phyloP scores from a whole-genome alignment of 768 basidiomycete genomes.

The Naganishia randhawae region DNA sequence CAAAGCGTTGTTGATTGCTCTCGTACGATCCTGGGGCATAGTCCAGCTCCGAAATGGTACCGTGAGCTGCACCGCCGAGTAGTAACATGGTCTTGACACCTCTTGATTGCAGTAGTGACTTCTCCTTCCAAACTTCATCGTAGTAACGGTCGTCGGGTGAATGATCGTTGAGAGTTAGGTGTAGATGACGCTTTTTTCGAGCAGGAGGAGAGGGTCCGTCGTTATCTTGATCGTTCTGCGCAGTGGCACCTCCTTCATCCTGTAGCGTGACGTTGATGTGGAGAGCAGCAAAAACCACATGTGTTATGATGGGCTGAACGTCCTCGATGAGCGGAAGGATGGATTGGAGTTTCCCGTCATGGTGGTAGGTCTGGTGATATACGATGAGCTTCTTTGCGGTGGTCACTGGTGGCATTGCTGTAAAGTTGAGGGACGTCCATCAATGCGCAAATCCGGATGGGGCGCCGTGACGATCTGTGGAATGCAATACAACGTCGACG shows the following conservation, averaged over 20 bases:
- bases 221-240: not conserved
- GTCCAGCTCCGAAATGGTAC: conserved; percentile 20
- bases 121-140: conserved; percentile 17
- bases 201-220: not conserved
- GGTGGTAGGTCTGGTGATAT: conserved; percentile 16
- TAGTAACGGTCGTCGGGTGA: not conserved
- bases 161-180: conserved; percentile 7
- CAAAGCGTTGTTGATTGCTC: conserved; percentile 15
- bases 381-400: conserved; percentile 5
- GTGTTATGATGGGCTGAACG: not conserved
- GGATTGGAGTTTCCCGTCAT: conserved; percentile 17
- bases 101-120: not conserved
- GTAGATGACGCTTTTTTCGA: not conserved
- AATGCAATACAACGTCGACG: not conserved
- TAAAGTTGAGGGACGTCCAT: not conserved
- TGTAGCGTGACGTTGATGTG: conserved; percentile 11
- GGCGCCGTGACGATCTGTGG: not conserved
- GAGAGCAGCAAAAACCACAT: conserved; percentile 12
- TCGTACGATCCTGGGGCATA: conserved; percentile 16
- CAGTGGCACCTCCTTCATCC: not conserved
- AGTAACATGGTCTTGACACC: conserved; percentile 18
- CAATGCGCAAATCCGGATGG: not conserved
- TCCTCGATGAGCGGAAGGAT: conserved; percentile 18
- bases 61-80: conserved; percentile 4
- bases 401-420: not conserved